Evolutionary conservation across 2,329 filamentous ascomycete genomes (phyloP).

Genomic region (Xylaria sp.): DNA sequence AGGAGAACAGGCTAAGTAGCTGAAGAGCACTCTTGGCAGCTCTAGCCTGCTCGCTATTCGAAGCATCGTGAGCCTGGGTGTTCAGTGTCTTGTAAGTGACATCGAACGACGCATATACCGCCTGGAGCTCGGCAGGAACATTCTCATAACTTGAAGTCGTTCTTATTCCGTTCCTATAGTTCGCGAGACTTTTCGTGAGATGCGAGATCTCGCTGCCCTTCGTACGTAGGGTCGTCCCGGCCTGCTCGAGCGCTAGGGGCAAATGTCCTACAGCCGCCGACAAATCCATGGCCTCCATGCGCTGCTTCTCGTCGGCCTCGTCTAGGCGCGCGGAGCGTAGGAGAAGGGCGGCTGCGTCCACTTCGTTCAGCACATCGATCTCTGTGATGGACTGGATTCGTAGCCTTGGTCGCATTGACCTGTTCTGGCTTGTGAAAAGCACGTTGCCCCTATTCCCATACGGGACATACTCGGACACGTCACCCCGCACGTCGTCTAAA

Average conservation of each 20-base stretch:
- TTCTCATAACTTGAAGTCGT: slow-evolving; percentile 3
- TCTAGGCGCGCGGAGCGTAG: slow-evolving; percentile 2
- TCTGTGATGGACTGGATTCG: slow-evolving; percentile 2
- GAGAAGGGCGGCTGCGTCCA: slow-evolving; percentile 16
- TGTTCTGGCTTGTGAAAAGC: slow-evolving; percentile 33
- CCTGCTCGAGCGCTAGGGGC: slow-evolving; percentile 36
- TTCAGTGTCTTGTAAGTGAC: slow-evolving; percentile 29
- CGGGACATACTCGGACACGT: slow-evolving; percentile 24
- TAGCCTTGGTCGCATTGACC: slow-evolving; percentile 2
- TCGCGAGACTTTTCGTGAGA: slow-evolving; percentile 20
- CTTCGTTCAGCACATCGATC: slow-evolving; percentile 7
- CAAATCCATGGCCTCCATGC: background rate
- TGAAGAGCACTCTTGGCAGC: slow-evolving; percentile 28
- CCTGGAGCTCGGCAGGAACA: slow-evolving; percentile 1
- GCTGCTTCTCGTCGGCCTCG: background rate
- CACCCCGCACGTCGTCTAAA: slow-evolving; percentile 32
- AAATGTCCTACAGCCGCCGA: slow-evolving; percentile 28
- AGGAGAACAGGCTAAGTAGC: slow-evolving; percentile 32
- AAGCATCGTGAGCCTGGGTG: slow-evolving; percentile 2
- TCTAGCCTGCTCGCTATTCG: background rate
- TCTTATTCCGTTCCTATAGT: slow-evolving; percentile 18
- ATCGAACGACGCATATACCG: slow-evolving; percentile 27
- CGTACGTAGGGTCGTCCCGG: slow-evolving; percentile 22
- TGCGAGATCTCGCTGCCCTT: slow-evolving; percentile 8
- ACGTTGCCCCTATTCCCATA: slow-evolving; percentile 29